A percentile compares a stretch with the other conserved stretches of the same genome.
phyloP scores from a whole-genome alignment of 345 rosid genomes.

The Citrus inodora region DNA sequence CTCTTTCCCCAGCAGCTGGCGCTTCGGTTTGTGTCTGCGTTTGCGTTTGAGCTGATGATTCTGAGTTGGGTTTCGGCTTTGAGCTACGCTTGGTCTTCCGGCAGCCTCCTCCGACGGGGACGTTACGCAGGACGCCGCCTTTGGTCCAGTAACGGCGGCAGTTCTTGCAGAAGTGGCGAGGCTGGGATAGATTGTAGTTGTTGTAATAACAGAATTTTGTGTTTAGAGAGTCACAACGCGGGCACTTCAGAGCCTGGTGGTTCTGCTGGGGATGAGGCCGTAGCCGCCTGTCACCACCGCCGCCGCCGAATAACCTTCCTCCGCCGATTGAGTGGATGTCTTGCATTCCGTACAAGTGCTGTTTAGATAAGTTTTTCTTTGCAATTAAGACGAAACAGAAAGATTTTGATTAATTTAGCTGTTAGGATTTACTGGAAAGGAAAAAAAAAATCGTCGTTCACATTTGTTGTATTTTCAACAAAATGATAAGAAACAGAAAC shows the following conservation, averaged over 20 bases:
- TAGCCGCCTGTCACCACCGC: constrained; percentile 62
- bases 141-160: constrained; percentile 99
- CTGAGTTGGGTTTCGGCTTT: constrained; percentile 36
- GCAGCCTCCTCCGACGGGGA: constrained; percentile 89
- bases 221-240: constrained; percentile 87
- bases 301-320: constrained; percentile 35
- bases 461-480: neutral
- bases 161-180: constrained; percentile 94
- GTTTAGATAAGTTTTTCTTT: neutral
- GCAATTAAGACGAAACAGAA: neutral
- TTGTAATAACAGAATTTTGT: constrained; percentile 98
- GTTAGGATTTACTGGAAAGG: neutral
- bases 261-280: constrained; percentile 60
- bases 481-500: neutral
- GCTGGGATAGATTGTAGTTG: constrained; percentile 97
- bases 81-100: constrained; percentile 64
- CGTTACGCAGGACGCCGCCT: constrained; percentile 97
- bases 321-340: constrained; percentile 52
- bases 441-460: too few species aligned
- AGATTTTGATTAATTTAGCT: neutral
- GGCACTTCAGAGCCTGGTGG: constrained; percentile 87
- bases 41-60: constrained; percentile 6
- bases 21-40: neutral
- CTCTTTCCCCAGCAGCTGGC: neutral
- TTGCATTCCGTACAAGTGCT: constrained; percentile 40